These are phyloP conservation scores for Schizophyllum amplum DNA, from an alignment of 1,284 basidiomycete genomes.

Conservation along the genomic window DNA sequence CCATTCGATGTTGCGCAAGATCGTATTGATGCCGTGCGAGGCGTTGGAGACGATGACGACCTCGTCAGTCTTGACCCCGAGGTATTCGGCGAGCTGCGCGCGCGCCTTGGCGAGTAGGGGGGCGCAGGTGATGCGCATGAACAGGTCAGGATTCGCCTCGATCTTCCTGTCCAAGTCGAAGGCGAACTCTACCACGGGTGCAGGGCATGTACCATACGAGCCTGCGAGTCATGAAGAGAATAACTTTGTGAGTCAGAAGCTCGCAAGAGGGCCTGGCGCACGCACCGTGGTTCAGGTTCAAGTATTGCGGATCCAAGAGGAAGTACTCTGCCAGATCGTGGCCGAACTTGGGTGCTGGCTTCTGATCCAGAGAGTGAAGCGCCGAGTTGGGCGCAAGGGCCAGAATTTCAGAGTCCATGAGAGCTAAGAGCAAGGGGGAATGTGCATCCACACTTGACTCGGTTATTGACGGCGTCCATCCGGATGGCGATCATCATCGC, in stretches of 20 bases:
- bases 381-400: background rate
- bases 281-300: conserved; percentile 56
- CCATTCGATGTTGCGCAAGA: conserved; percentile 53
- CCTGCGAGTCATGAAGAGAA: conserved; percentile 13
- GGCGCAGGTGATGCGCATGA: conserved; percentile 19
- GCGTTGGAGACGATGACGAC: conserved; percentile 23
- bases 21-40: conserved; percentile 54
- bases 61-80: conserved; percentile 22
- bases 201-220: conserved; percentile 25
- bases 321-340: conserved; percentile 51
- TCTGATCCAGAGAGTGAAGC: background rate
- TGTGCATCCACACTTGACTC: too few relatives aligned
- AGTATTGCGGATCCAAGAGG: conserved; percentile 47
- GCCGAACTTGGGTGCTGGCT: conserved; percentile 44
- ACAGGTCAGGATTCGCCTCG: conserved; percentile 24
- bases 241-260: too few relatives aligned
- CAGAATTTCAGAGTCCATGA: background rate
- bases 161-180: conserved; percentile 17
- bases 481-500: too few relatives aligned
- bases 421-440: background rate
- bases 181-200: conserved; percentile 20
- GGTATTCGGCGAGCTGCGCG: conserved; percentile 18
- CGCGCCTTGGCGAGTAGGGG: conserved; percentile 19
- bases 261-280: background rate
- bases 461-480: too few relatives aligned